These are phyloP conservation scores for Spathaspora boniae DNA, from an alignment of 805 yeast genomes.

Conservation along the genomic window DNA sequence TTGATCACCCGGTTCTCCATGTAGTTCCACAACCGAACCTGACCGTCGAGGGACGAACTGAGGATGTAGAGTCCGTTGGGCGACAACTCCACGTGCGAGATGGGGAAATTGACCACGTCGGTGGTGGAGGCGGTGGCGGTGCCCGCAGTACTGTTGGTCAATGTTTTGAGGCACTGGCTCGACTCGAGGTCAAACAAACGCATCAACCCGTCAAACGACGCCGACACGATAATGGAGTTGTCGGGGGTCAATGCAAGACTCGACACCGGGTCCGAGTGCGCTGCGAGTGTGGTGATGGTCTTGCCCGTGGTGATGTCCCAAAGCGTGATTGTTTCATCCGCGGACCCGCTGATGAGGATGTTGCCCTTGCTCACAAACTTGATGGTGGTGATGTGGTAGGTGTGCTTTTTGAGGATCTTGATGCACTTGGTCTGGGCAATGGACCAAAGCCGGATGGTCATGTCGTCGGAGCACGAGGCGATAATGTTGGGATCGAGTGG, in stretches of 20 bases:
- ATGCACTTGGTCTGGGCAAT: constrained; percentile 42
- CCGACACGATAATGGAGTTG: constrained; percentile 78
- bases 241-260: constrained; percentile 72
- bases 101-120: constrained; percentile 58
- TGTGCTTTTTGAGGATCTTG: constrained; percentile 66
- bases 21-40: constrained; percentile 80
- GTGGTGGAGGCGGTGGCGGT: constrained; percentile 55
- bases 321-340: constrained; percentile 85
- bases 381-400: constrained; percentile 76
- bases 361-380: constrained; percentile 73
- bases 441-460: constrained; percentile 73
- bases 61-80: constrained; percentile 79
- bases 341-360: constrained; percentile 72
- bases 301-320: constrained; percentile 82
- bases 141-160: constrained; percentile 67
- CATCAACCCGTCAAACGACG: constrained; percentile 89
- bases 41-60: constrained; percentile 79
- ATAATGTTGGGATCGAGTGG: constrained; percentile 63
- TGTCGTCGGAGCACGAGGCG: constrained; percentile 87
- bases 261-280: constrained; percentile 89
- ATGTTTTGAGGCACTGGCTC: constrained; percentile 88
- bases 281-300: constrained; percentile 75
- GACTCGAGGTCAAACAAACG: constrained; percentile 83
- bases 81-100: constrained; percentile 66
- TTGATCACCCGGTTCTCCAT: constrained; percentile 76